Conservation (phyloP, 2,329 filamentous ascomycete species). For the Trichoderma afroharzianum region DNA sequence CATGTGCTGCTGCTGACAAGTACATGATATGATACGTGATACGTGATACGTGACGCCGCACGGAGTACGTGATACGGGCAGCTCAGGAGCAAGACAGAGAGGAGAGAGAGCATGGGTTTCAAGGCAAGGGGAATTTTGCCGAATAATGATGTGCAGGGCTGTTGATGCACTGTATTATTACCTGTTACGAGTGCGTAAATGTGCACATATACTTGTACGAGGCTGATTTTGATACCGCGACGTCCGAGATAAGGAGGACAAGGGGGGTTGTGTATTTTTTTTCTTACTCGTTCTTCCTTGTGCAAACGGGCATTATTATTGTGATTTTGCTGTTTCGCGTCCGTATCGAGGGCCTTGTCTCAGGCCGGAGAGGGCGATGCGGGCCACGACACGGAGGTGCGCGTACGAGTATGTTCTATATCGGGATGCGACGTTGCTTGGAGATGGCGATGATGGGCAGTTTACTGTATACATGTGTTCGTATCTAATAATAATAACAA, state of each 20-base stretch:
- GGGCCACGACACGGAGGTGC: not conserved
- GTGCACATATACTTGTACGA: not conserved
- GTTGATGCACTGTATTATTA: not conserved
- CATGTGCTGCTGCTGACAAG: not conserved
- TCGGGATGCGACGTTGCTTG: not conserved
- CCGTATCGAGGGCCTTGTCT: not conserved
- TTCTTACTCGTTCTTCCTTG: not conserved
- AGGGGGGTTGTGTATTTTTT: not conserved
- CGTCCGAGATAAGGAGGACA: not conserved
- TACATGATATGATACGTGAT: not conserved
- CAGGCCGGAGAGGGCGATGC: not conserved
- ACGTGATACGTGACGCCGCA: not conserved
- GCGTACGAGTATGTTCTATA: not conserved
- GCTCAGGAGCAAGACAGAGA: not conserved
- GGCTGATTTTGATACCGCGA: not conserved
- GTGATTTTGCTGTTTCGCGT: not conserved
- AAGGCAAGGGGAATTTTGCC: not conserved
- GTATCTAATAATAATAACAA: not conserved
- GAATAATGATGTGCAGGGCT: not conserved
- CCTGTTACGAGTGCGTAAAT: not conserved
- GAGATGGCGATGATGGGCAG: not conserved
- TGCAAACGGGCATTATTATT: not conserved
- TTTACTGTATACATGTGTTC: not conserved
- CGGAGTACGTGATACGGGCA: not conserved
- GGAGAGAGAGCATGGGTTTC: not conserved